Percentiles rank a stretch among this genome's conserved stretches.
These are phyloP conservation scores for Populus deltoides DNA, from an alignment of 345 rosid species.

Conservation along the genomic window DNA sequence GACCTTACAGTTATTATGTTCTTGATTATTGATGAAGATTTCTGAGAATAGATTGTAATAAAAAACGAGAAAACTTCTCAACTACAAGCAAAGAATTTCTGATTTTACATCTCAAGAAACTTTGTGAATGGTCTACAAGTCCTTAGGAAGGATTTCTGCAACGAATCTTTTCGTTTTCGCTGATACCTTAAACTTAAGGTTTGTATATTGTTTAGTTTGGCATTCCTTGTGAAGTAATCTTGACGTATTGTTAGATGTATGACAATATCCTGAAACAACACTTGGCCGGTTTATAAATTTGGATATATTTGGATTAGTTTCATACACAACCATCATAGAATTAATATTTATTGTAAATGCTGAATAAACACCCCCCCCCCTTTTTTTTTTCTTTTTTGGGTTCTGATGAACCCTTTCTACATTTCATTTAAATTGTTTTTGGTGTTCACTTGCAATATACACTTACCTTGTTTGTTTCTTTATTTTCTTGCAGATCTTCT, in stretches of 20 bases:
- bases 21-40: background rate
- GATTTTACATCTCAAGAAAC: background rate
- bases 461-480: background rate
- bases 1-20: background rate
- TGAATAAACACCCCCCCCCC: background rate
- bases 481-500: constrained; percentile 24
- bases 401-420: background rate
- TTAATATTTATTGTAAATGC: background rate
- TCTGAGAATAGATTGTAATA: background rate
- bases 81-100: constrained; percentile 5
- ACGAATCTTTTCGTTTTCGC: background rate
- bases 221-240: background rate
- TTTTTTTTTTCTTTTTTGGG: background rate
- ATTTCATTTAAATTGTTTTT: background rate
- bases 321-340: background rate
- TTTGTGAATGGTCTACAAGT: constrained; percentile 3
- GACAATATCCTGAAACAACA: background rate
- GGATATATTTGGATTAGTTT: background rate
- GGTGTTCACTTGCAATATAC: background rate
- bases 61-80: background rate
- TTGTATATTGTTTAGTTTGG: background rate
- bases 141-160: background rate
- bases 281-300: background rate
- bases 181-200: background rate
- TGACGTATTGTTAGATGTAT: background rate